phyloP scores from a whole-genome alignment of 495 filamentous ascomycete species.

The Monascus purpureus region DNA sequence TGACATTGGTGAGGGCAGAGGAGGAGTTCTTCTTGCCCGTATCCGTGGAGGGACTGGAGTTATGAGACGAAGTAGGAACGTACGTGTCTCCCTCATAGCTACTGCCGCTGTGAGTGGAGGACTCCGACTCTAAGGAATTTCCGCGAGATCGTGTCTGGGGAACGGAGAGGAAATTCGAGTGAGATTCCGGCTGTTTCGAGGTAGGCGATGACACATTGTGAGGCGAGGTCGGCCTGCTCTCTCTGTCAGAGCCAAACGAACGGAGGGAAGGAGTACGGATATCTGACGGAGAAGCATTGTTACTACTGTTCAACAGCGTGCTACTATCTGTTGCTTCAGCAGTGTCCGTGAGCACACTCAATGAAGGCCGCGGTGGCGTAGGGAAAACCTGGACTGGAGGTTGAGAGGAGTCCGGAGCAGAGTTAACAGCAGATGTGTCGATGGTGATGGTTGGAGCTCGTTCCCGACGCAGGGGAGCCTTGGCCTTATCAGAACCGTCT shows the following conservation, averaged over 20 bases:
- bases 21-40: constrained; percentile 14
- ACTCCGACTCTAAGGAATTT: constrained; percentile 51
- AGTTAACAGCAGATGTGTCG: constrained; percentile 55
- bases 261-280: constrained; percentile 39
- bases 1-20: constrained; percentile 8
- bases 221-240: constrained; percentile 73
- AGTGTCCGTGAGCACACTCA: constrained; percentile 29
- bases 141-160: constrained; percentile 47
- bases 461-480: constrained; percentile 27
- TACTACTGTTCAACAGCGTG: constrained; percentile 27
- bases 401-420: constrained; percentile 10
- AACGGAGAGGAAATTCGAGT: constrained; percentile 48
- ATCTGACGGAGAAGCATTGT: constrained; percentile 42
- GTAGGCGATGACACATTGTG: constrained; percentile 75
- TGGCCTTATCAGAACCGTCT: constrained; percentile 12
- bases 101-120: constrained; percentile 32
- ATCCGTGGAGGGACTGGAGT: constrained; percentile 18
- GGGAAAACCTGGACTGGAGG: constrained; percentile 16
- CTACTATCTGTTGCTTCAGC: constrained; percentile 25
- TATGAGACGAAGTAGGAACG: constrained; percentile 20
- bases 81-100: constrained; percentile 39
- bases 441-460: constrained; percentile 59
- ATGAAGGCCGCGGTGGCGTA: constrained; percentile 28
- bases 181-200: constrained; percentile 30
- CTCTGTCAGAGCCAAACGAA: constrained; percentile 50